Evolutionary conservation across 2,329 filamentous ascomycete genomes (phyloP).

Genomic region (Aspergillus versicolor): DNA sequence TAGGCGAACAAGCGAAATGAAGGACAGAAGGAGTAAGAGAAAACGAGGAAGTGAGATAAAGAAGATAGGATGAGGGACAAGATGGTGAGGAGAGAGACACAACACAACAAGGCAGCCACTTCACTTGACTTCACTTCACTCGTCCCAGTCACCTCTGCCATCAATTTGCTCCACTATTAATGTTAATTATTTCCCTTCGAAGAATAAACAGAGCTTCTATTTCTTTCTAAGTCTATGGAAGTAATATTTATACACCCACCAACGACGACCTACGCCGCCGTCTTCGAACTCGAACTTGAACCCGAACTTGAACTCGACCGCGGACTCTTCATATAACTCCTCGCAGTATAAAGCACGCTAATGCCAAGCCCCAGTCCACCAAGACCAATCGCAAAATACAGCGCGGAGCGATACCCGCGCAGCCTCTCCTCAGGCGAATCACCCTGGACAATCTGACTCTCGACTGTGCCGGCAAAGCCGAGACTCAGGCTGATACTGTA

Average conservation of each 20-base stretch:
- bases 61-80: too few relatives aligned
- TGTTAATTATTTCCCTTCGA: too few relatives aligned
- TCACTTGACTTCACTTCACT: too few relatives aligned
- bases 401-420: slow-evolving; percentile 41
- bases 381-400: slow-evolving; percentile 42
- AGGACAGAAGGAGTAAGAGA: too few relatives aligned
- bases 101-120: too few relatives aligned
- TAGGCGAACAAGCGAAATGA: too few relatives aligned
- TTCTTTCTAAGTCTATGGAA: too few relatives aligned
- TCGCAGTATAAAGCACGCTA: slow-evolving; percentile 16
- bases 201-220: too few relatives aligned
- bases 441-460: slow-evolving; percentile 48
- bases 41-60: too few relatives aligned
- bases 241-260: background rate
- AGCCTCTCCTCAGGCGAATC: slow-evolving; percentile 36
- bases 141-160: too few relatives aligned
- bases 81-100: too few relatives aligned
- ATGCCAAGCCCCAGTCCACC: slow-evolving; percentile 27
- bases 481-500: slow-evolving; percentile 67
- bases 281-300: background rate
- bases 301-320: background rate
- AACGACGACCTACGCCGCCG: background rate
- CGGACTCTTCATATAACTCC: slow-evolving; percentile 7
- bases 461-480: slow-evolving; percentile 65
- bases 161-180: too few relatives aligned